Conservation (phyloP, 73 alveolate genomes). For the Paramecium tetraurelia region DNA sequence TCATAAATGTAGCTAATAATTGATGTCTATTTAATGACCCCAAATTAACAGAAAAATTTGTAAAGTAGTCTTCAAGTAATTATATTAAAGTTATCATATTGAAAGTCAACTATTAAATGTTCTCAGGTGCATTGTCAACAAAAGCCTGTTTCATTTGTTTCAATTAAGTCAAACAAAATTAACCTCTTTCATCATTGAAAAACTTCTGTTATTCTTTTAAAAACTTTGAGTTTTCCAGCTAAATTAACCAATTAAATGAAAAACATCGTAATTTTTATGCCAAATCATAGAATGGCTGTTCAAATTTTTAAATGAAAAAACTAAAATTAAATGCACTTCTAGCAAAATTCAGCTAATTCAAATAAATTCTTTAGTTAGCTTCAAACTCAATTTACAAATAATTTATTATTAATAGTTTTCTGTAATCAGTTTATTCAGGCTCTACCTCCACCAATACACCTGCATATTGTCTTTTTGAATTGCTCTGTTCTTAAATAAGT, state of each 20-base stretch:
- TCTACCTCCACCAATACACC: not conserved
- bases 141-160: not conserved
- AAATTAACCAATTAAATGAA: not conserved
- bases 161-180: not conserved
- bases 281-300: not conserved
- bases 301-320: not conserved
- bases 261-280: not conserved
- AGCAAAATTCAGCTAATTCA: not conserved
- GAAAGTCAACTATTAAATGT: not conserved
- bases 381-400: not conserved
- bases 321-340: constrained; percentile 7
- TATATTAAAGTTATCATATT: not conserved
- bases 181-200: not conserved
- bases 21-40: not conserved
- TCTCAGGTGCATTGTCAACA: not conserved
- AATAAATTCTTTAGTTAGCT: not conserved
- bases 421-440: not conserved
- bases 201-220: not conserved
- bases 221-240: not conserved
- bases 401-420: not conserved
- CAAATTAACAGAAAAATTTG: not conserved
- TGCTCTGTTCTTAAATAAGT: not conserved
- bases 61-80: not conserved
- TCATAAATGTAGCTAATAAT: not conserved
- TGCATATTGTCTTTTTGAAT: not conserved